Conservation (phyloP, 108 stramenopile genomes). For the Cyclotella distinguenda region DNA sequence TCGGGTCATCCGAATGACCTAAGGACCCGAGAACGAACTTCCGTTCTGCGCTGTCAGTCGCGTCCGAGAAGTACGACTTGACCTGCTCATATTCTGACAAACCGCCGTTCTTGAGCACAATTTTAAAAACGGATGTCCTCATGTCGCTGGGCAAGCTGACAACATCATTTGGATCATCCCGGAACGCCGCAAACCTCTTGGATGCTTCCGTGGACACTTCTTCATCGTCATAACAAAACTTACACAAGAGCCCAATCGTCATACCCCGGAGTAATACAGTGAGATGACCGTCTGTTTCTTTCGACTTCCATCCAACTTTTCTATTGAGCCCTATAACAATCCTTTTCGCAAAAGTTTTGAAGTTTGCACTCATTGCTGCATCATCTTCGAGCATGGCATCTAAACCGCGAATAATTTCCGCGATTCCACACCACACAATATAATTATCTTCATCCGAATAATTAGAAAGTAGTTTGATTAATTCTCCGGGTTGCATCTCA, state of each 20-base stretch:
- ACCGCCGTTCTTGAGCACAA: conserved; percentile 88
- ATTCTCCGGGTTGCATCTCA: conserved; percentile 68
- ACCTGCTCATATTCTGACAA: conserved; percentile 79
- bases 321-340: conserved; percentile 65
- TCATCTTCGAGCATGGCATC: conserved; percentile 79
- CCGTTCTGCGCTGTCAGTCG: conserved; percentile 81
- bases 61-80: conserved; percentile 62
- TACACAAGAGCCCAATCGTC: conserved; percentile 78
- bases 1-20: conserved; percentile 62
- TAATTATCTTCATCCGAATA: conserved; percentile 85
- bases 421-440: conserved; percentile 86
- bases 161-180: conserved; percentile 68
- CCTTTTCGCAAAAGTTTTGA: conserved; percentile 57
- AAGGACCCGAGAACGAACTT: conserved; percentile 77
- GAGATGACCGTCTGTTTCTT: conserved; percentile 78
- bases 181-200: conserved; percentile 73
- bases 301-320: conserved; percentile 87
- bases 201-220: conserved; percentile 77
- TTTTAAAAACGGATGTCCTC: conserved; percentile 84
- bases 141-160: conserved; percentile 85
- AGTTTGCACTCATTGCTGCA: conserved; percentile 55
- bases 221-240: conserved; percentile 79
- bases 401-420: conserved; percentile 70
- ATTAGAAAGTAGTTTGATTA: conserved; percentile 77
- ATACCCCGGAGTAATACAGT: conserved; percentile 84